Conservation (phyloP, 1,284 basidiomycete species). For the Coriolopsis trogii region DNA sequence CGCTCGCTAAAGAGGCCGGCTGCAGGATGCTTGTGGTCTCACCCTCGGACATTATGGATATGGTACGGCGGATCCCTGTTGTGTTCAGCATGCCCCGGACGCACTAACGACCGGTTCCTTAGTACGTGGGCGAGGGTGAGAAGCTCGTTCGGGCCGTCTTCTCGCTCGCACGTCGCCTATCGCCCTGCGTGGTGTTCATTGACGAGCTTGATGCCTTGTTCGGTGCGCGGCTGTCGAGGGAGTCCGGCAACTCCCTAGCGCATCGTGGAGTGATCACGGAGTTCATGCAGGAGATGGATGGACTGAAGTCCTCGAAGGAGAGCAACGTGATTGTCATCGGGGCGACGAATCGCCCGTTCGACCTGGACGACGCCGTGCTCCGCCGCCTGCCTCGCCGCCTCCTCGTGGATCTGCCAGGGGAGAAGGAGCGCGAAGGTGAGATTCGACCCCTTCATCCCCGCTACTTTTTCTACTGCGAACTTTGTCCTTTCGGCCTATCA, state of each 20-base stretch:
- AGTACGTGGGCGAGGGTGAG: slow-evolving; percentile 96
- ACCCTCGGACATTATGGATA: slow-evolving; percentile 88
- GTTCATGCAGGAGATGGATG: slow-evolving; percentile 99
- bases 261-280: slow-evolving; percentile 88
- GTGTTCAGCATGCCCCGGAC: slow-evolving; percentile 5
- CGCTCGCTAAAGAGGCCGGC: slow-evolving; percentile 89
- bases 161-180: slow-evolving; percentile 82
- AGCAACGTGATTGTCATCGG: slow-evolving; percentile 92
- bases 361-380: slow-evolving; percentile 84
- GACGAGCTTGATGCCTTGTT: slow-evolving; percentile 97
- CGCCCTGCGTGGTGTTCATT: slow-evolving; percentile 94
- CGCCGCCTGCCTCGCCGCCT: slow-evolving; percentile 83
- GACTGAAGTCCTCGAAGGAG: slow-evolving; percentile 79
- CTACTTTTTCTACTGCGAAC: not conserved
- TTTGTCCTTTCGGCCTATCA: not conserved
- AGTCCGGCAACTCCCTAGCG: slow-evolving; percentile 81
- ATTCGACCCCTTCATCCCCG: slow-evolving; percentile 18
- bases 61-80: slow-evolving; percentile 51
- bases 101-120: slow-evolving; percentile 13
- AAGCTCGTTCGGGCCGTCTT: slow-evolving; percentile 93
- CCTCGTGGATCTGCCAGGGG: slow-evolving; percentile 84
- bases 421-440: slow-evolving; percentile 80
- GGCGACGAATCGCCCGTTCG: slow-evolving; percentile 90
- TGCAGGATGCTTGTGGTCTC: slow-evolving; percentile 87
- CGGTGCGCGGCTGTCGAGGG: slow-evolving; percentile 83